A percentile compares a stretch with the other conserved stretches of the same genome.
Conservation (phyloP, 179 eudicot species). For the Amaranthus tricolor region DNA sequence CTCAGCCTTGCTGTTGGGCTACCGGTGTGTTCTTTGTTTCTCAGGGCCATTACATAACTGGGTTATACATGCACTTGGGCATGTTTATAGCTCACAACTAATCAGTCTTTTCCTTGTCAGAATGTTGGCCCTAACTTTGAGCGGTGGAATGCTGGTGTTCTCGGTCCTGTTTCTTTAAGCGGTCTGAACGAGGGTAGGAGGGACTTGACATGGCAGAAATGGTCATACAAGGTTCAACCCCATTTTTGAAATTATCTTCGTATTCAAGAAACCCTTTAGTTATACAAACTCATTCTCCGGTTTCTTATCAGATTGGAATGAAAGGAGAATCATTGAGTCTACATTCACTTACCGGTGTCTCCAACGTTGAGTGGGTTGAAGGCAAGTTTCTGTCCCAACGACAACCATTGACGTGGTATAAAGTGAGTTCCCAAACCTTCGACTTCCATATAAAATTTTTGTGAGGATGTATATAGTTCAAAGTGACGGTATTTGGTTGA, state of each 20-base stretch:
- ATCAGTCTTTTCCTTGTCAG: conserved; percentile 30
- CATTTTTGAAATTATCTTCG: not conserved
- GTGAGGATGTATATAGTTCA: not conserved
- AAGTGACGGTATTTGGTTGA: not conserved
- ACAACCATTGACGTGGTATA: conserved; percentile 90
- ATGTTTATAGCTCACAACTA: not conserved
- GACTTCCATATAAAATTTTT: not conserved
- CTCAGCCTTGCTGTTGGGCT: conserved; percentile 94
- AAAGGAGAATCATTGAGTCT: conserved; percentile 80
- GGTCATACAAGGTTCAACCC: conserved; percentile 85
- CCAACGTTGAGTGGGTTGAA: conserved; percentile 78
- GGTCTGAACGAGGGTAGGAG: conserved; percentile 81
- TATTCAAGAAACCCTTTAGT: not conserved
- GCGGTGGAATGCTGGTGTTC: conserved; percentile 87
- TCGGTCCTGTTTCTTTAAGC: conserved; percentile 76
- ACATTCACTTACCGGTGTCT: conserved; percentile 71
- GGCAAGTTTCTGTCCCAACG: conserved; percentile 52
- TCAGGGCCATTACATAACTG: not conserved
- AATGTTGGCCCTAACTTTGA: conserved; percentile 89
- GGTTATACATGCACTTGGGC: not conserved
- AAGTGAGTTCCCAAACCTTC: conserved; percentile 41
- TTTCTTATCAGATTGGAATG: conserved; percentile 64
- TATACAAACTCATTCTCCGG: conserved; percentile 11
- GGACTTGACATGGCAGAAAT: conserved; percentile 96
- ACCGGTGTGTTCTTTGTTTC: conserved; percentile 55